Base-by-base conservation (phyloP, 768 basidiomycete genomes). In the Pilatotrama ljubarskyi region DNA sequence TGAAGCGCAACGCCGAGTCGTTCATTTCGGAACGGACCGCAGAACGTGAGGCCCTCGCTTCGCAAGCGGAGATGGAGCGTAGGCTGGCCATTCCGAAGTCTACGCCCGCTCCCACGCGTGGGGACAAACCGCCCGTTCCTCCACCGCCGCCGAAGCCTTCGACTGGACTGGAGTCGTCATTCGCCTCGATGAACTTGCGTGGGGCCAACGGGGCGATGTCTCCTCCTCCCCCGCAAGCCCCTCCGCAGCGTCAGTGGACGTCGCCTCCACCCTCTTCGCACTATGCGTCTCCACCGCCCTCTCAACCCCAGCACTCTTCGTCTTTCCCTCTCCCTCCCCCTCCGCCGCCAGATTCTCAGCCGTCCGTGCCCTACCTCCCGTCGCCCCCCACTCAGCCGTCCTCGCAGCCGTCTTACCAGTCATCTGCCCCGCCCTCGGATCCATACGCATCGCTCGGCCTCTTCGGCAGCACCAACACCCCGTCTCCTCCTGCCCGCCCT, bases 21-120 rank as follows among this genome's bases (percentile, higher is more conserved):
- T 97, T 89, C 68, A 77, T 93, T 8, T 74, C 80, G 0, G 76
- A 81, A 17, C 80, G 96, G 26, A 81, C 78, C 8, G 73, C 77
- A 0, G 95, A 98, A 70, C 81, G 95, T 9, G 86, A 91, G 18
- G 75, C 77, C 11, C 70, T 96, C 17, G 79, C 83, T 2, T 77
- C 81, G 2, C 85, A 90, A 64, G 80, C 91, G 5, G 94, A 95
- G 64, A 80, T 84, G 10, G 84, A 91, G 72, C 85, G 82, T 60
- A 79, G 88, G 32, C 72, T 91, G 4, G 76, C 87, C 0, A 14
- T 74, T 2, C 64, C 78, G 3, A 66, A 76, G 14, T 70, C 75
- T 25, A 64, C 77, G 32, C 64, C 77, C 1, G 68, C 75, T 8
- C 63, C 73, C 10, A 72, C 72, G 14, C 63, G 79, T 43, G 75